Evolutionary conservation across 2,329 filamentous ascomycete genomes (phyloP).

Genomic region (Penicillium sp.): DNA sequence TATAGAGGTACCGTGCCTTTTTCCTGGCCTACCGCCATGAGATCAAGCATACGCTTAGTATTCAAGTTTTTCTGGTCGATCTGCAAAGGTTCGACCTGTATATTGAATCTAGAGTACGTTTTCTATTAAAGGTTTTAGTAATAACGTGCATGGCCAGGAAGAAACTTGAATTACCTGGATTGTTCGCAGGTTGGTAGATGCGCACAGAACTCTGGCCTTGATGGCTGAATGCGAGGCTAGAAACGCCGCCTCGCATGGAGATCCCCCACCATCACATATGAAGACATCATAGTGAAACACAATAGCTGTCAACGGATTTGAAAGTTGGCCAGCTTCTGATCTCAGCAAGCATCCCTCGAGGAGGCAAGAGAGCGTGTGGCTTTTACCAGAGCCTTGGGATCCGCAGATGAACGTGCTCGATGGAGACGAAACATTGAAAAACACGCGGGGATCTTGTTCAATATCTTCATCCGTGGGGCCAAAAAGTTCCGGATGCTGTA

Average conservation of each 20-base stretch:
- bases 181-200: neutral
- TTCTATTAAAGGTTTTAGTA: neutral
- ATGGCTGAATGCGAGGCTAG: neutral
- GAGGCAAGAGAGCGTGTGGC: conserved; percentile 56
- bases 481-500: neutral
- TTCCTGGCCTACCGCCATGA: conserved; percentile 6
- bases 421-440: conserved; percentile 51
- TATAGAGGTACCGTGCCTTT: conserved; percentile 5
- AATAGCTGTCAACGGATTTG: conserved; percentile 48
- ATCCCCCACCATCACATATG: conserved; percentile 28
- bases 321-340: conserved; percentile 37
- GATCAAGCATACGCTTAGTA: conserved; percentile 9
- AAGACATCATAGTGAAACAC: conserved; percentile 56
- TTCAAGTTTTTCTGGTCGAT: conserved; percentile 5
- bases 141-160: conserved; percentile 26
- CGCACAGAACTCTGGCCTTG: neutral
- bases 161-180: neutral
- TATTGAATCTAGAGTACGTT: neutral
- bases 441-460: conserved; percentile 16
- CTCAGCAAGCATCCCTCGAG: conserved; percentile 43
- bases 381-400: conserved; percentile 60
- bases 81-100: neutral
- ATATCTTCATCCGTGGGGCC: neutral
- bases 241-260: conserved; percentile 50
- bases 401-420: conserved; percentile 62